Evolutionary conservation across 768 basidiomycete species (phyloP).

Genomic region (Mycena alexandri): DNA sequence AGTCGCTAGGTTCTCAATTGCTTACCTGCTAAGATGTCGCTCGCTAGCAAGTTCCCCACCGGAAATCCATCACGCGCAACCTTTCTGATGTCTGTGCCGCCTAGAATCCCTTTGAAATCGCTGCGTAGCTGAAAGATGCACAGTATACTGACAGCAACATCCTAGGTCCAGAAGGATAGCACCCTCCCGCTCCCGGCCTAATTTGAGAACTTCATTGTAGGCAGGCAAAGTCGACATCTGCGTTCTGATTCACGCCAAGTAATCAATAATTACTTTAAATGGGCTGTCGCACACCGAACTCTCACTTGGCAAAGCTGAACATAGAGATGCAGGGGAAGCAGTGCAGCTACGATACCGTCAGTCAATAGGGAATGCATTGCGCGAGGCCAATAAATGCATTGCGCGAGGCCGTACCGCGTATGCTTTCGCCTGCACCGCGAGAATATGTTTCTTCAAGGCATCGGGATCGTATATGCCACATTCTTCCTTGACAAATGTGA

Average conservation of each 20-base stretch:
- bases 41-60: constrained; percentile 50
- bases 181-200: constrained; percentile 42
- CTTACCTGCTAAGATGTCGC: constrained; percentile 49
- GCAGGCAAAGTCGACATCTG: constrained; percentile 52
- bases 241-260: constrained; percentile 44
- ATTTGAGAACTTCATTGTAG: constrained; percentile 47
- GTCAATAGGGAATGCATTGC: neutral
- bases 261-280: constrained; percentile 44
- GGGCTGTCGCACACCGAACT: constrained; percentile 40
- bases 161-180: constrained; percentile 57
- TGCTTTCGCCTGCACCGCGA: constrained; percentile 47
- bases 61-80: constrained; percentile 56
- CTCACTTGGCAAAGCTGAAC: constrained; percentile 44
- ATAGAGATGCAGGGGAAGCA: constrained; percentile 32
- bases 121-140: neutral
- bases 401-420: constrained; percentile 40
- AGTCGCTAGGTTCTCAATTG: neutral
- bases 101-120: constrained; percentile 37
- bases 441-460: constrained; percentile 47
- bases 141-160: constrained; percentile 53
- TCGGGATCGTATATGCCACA: constrained; percentile 46
- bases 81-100: constrained; percentile 56
- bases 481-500: constrained; percentile 43
- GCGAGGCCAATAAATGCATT: no score
- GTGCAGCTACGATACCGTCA: neutral